A percentile compares a stretch with the other conserved stretches of the same genome.
These are phyloP conservation scores for Lyophyllum semitale DNA, from an alignment of 768 basidiomycete genomes.

Conservation along the genomic window DNA sequence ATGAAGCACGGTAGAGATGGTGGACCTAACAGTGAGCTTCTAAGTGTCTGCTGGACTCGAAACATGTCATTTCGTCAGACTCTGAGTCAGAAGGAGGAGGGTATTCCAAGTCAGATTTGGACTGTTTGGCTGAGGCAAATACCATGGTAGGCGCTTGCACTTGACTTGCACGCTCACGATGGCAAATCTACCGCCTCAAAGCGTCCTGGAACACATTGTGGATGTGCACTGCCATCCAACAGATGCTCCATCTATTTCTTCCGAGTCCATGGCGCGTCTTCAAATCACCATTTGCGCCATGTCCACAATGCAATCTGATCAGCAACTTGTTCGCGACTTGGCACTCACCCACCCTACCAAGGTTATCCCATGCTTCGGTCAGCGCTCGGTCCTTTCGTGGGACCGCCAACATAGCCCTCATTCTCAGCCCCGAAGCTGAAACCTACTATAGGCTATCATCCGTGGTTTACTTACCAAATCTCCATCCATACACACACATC, in stretches of 20 bases:
- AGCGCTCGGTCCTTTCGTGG: constrained; percentile 27
- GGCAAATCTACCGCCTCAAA: constrained; percentile 25
- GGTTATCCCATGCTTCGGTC: constrained; percentile 89
- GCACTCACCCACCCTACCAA: constrained; percentile 61
- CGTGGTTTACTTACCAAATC: constrained; percentile 90
- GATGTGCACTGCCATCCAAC: constrained; percentile 96
- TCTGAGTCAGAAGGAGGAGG: no score
- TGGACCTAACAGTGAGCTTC: constrained; percentile 1
- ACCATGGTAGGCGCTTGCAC: neutral
- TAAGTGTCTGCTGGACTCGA: constrained; percentile 2
- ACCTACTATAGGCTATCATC: constrained; percentile 73
- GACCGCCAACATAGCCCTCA: constrained; percentile 10
- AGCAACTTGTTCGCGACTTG: constrained; percentile 67
- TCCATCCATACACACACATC: constrained; percentile 41
- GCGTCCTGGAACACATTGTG: constrained; percentile 67
- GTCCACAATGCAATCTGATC: constrained; percentile 70
- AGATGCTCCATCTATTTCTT: constrained; percentile 55
- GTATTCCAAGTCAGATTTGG: neutral
- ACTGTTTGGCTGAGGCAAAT: neutral
- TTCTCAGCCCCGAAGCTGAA: constrained; percentile 9
- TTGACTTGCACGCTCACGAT: neutral
- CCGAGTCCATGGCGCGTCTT: constrained; percentile 53
- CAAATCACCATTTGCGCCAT: constrained; percentile 81
- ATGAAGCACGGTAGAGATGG: constrained; percentile 22
- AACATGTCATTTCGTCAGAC: constrained; percentile 8